Conservation (phyloP, 768 basidiomycete genomes). For the Cyclocybe aegerita region DNA sequence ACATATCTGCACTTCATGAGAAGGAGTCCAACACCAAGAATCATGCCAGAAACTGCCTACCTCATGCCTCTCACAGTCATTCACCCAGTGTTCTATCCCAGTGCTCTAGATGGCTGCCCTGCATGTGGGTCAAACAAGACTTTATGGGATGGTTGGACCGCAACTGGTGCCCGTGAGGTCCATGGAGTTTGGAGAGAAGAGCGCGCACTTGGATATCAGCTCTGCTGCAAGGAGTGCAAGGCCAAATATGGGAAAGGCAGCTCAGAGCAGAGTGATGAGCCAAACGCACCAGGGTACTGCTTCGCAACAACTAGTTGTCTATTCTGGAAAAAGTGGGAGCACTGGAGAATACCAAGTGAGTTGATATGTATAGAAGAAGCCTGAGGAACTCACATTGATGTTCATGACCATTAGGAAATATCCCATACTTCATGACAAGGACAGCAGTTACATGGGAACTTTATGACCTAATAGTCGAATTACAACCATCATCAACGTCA, state of each 20-base stretch:
- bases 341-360: conserved; percentile 8
- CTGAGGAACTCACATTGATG: too few relatives aligned
- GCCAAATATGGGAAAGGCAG: not conserved
- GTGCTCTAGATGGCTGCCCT: not conserved
- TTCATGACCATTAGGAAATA: not conserved
- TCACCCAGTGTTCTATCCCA: too few relatives aligned
- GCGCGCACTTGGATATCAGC: conserved; percentile 5
- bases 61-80: too few relatives aligned
- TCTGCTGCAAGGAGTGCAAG: conserved; percentile 5
- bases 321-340: conserved; percentile 9
- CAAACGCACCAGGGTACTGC: not conserved
- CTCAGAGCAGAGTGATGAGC: not conserved
- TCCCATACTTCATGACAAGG: conserved; percentile 1
- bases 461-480: conserved; percentile 3
- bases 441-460: conserved; percentile 7
- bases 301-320: conserved; percentile 1
- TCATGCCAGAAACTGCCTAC: too few relatives aligned
- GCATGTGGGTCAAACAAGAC: not conserved
- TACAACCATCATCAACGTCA: conserved; percentile 4
- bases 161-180: not conserved
- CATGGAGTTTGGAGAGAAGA: not conserved
- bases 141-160: conserved; percentile 5
- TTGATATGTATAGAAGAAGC: too few relatives aligned
- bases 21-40: too few relatives aligned
- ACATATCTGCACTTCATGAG: too few relatives aligned